A percentile compares a stretch with the other conserved stretches of the same genome.
These are phyloP conservation scores for Trypanosoma theileri DNA, from an alignment of 208 protist species.

Conservation along the genomic window DNA sequence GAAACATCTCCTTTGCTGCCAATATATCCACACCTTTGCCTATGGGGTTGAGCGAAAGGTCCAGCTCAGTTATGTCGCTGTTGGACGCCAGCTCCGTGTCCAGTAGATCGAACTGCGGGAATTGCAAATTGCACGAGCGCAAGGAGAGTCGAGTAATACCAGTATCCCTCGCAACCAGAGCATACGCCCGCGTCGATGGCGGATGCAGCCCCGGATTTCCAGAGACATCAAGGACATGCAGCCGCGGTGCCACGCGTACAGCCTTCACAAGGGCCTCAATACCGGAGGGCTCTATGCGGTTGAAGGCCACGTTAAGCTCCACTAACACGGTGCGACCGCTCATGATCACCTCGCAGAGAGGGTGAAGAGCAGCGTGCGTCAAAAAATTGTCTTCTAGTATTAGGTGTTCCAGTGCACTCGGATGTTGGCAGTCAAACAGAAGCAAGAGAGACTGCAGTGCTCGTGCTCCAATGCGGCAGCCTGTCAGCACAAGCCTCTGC, in stretches of 20 bases:
- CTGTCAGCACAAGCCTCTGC: conserved; percentile 17
- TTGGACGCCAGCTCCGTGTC: conserved; percentile 20
- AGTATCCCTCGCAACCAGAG: conserved; percentile 13
- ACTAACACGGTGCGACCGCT: conserved; percentile 2
- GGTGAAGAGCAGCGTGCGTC: conserved; percentile 17
- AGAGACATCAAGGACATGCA: conserved; percentile 23
- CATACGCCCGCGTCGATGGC: conserved; percentile 9
- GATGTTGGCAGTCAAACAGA: conserved; percentile 20
- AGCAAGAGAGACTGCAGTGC: conserved; percentile 24
- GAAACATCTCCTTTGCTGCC: conserved; percentile 11
- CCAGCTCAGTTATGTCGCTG: conserved; percentile 14
- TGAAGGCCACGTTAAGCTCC: conserved; percentile 25
- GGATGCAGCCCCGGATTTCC: conserved; percentile 24
- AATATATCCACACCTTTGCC: conserved; percentile 26
- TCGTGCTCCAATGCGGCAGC: conserved; percentile 24
- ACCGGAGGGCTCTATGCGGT: conserved; percentile 23
- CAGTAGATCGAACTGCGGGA: conserved; percentile 14
- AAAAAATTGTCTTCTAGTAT: conserved; percentile 26
- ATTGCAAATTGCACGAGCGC: conserved; percentile 1
- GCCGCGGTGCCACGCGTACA: background rate
- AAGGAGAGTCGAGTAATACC: conserved; percentile 25
- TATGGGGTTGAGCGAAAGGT: conserved; percentile 27
- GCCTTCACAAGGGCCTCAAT: conserved; percentile 27
- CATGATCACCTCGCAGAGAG: conserved; percentile 2
- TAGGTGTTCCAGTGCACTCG: conserved; percentile 12